Conservation (phyloP, 768 basidiomycete species). For the Cytidiella melzeri region DNA sequence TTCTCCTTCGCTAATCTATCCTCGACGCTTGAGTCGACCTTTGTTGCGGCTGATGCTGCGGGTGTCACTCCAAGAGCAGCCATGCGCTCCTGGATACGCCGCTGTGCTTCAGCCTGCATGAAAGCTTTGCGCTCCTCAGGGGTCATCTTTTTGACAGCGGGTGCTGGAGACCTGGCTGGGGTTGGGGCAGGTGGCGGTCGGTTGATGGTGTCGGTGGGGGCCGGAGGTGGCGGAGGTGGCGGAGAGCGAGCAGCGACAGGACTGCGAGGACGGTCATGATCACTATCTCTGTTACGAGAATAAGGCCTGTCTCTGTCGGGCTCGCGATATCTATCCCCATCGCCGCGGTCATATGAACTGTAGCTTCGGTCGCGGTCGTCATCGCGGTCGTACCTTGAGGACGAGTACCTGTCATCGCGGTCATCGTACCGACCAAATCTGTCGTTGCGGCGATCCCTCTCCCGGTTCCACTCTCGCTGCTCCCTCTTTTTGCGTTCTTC, state of each 20-base stretch:
- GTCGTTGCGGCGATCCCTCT: constrained; percentile 81
- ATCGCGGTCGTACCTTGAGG: constrained; percentile 29
- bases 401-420: constrained; percentile 12
- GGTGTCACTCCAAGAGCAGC: constrained; percentile 70
- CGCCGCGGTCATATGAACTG: constrained; percentile 26
- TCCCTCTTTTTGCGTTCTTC: constrained; percentile 75
- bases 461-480: constrained; percentile 69
- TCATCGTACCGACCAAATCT: constrained; percentile 66
- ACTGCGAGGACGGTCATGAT: constrained; percentile 28
- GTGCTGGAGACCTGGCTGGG: constrained; percentile 51
- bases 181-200: constrained; percentile 48
- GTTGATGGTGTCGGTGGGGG: constrained; percentile 31
- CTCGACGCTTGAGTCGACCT: constrained; percentile 76
- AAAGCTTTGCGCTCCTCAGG: constrained; percentile 76
- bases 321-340: constrained; percentile 30
- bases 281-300: constrained; percentile 32
- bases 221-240: constrained; percentile 43
- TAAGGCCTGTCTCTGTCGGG: constrained; percentile 35
- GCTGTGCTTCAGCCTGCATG: constrained; percentile 73
- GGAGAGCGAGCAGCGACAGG: constrained; percentile 39
- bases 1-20: constrained; percentile 82
- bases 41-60: constrained; percentile 35
- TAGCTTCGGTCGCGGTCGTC: constrained; percentile 21
- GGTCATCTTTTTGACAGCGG: constrained; percentile 72
- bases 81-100: constrained; percentile 80